A percentile compares a stretch with the other conserved stretches of the same genome.
These are phyloP conservation scores for Backusella sp. DNA, from an alignment of 192 early-diverging fungal genomes.

Conservation along the genomic window DNA sequence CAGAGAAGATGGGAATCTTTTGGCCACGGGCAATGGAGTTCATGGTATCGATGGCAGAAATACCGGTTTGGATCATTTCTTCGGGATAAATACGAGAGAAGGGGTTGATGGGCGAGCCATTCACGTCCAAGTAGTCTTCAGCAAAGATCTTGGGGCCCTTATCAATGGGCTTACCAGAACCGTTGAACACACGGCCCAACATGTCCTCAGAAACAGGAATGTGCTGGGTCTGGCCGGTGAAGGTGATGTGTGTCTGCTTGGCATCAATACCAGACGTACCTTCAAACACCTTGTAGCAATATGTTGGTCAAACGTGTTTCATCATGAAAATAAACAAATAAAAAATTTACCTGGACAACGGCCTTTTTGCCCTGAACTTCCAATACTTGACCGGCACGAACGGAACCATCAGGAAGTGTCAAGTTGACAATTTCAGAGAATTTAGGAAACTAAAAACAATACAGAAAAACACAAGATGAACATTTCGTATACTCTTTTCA, in stretches of 20 bases:
- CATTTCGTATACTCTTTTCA: not conserved
- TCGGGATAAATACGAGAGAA: conserved; percentile 98
- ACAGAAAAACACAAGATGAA: not conserved
- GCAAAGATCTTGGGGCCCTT: conserved; percentile 99
- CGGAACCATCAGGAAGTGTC: conserved; percentile 94
- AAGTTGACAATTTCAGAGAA: conserved; percentile 97
- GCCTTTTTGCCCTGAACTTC: conserved; percentile 97
- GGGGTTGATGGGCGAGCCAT: conserved; percentile 98
- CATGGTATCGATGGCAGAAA: conserved; percentile 99
- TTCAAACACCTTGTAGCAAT: conserved; percentile 76
- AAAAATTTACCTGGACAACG: conserved; percentile 77
- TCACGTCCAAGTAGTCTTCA: conserved; percentile 97
- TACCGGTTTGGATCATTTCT: conserved; percentile 99
- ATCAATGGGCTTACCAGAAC: conserved; percentile 98
- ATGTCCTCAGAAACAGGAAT: conserved; percentile 99
- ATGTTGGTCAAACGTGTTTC: not conserved
- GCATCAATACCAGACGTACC: conserved; percentile 96
- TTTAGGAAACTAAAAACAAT: conserved; percentile 75
- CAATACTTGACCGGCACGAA: conserved; percentile 94
- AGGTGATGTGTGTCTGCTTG: conserved; percentile 93
- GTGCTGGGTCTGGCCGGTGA: conserved; percentile 92
- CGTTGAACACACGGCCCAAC: conserved; percentile 99
- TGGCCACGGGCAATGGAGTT: conserved; percentile 99
- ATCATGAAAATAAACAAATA: not conserved
- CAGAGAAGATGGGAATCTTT: conserved; percentile 99